Evolutionary conservation across 1,139 yeast species (phyloP).

Genomic region (Debaryomyces coudertii): DNA sequence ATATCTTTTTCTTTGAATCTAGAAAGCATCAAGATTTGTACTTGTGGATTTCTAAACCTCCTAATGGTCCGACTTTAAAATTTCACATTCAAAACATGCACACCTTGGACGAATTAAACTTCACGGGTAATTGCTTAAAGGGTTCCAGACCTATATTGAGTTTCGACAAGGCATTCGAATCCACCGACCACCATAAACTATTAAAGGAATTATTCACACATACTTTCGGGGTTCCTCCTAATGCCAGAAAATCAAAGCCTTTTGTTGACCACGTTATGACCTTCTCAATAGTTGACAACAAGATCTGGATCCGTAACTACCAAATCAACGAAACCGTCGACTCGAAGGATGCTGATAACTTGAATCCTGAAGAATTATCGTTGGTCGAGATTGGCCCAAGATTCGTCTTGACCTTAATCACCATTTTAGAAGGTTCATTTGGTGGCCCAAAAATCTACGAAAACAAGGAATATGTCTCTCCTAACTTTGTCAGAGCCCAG

Average conservation of each 20-base stretch:
- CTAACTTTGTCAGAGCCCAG: constrained; percentile 94
- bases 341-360: constrained; percentile 47
- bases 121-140: constrained; percentile 92
- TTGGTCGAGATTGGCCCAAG: constrained; percentile 97
- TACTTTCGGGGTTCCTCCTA: constrained; percentile 94
- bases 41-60: constrained; percentile 93
- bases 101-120: constrained; percentile 93
- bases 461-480: constrained; percentile 94
- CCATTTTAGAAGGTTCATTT: constrained; percentile 93
- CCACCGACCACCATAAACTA: constrained; percentile 63
- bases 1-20: constrained; percentile 90
- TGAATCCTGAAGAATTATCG: constrained; percentile 56
- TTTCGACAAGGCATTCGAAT: constrained; percentile 74
- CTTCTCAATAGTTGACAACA: constrained; percentile 88
- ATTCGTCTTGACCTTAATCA: constrained; percentile 88
- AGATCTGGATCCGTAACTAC: constrained; percentile 94
- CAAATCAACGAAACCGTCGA: constrained; percentile 81
- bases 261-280: constrained; percentile 95
- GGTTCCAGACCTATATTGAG: constrained; percentile 97
- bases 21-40: constrained; percentile 96
- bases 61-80: constrained; percentile 96
- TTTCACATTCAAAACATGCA: constrained; percentile 94
- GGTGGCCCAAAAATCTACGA: constrained; percentile 98
- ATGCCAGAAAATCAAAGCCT: constrained; percentile 92
- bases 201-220: constrained; percentile 86